Conservation (phyloP, 257 asterid genomes). For the Ocimum tenuiflorum region DNA sequence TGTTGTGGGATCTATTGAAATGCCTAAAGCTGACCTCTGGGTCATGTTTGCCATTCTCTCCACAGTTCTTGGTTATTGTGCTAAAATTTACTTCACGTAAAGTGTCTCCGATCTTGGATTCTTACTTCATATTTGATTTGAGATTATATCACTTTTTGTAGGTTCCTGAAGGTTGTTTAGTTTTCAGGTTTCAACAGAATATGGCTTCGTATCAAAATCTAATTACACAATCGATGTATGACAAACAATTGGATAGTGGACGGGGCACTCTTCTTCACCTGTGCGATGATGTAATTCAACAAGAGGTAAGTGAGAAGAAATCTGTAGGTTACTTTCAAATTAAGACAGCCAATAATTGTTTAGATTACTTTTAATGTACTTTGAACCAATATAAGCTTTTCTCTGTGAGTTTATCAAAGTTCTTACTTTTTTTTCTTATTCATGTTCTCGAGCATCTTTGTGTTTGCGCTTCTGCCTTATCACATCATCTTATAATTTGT, state of each 20-base stretch:
- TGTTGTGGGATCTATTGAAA: slow-evolving; percentile 87
- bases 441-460: no score
- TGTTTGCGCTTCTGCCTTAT: background rate
- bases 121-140: slow-evolving; percentile 9
- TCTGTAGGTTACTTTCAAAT: background rate
- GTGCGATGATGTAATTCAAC: slow-evolving; percentile 98
- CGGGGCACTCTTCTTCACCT: slow-evolving; percentile 94
- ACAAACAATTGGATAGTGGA: slow-evolving; percentile 97
- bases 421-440: no score
- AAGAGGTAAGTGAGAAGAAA: slow-evolving; percentile 56
- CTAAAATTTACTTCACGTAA: slow-evolving; percentile 97
- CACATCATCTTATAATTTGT: background rate
- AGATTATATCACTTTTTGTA: slow-evolving; percentile 13
- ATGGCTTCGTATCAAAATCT: slow-evolving; percentile 85
- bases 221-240: slow-evolving; percentile 98
- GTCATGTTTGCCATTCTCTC: slow-evolving; percentile 88
- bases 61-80: slow-evolving; percentile 91
- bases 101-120: slow-evolving; percentile 22
- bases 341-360: background rate
- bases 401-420: background rate
- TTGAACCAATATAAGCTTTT: slow-evolving; percentile 1
- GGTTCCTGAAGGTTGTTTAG: slow-evolving; percentile 24
- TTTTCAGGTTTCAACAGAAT: slow-evolving; percentile 83
- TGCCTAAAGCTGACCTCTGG: slow-evolving; percentile 97
- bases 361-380: background rate